Evolutionary conservation across 1,284 basidiomycete genomes (phyloP), one percentile per base, ranked within the genome.

Genomic region (Boletus albobrunnescens): DNA sequence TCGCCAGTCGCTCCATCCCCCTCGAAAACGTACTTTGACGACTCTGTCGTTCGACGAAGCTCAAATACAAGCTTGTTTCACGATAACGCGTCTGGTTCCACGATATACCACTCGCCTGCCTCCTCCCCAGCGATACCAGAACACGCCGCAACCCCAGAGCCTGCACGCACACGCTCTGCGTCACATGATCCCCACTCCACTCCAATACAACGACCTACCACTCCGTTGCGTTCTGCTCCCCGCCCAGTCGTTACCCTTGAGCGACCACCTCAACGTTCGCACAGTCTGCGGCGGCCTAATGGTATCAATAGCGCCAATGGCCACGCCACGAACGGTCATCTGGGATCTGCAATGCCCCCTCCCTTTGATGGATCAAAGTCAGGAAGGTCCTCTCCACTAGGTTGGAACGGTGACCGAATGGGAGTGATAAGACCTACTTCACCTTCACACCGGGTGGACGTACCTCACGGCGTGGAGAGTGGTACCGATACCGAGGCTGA

Each of bases 401-500:
- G 49, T 27, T 52, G 51, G 48, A 53, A 45, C 28, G 51, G 47
- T 31, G 62, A 67, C 36, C 49, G 56, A 16, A 47, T 49, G 2
- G 67, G 52, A 68, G 69, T n/a, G 61, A 71, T 42, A 14, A 58
- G 61, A n/a, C 76, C 83, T 9, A 70, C 71, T 10, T 85, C 84
- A 3, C 81, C 81, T 23, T 71, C 76, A 2, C 76, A 80, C 58
- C 72, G 67, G 27, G 78, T 75, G 1, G 84, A 88, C 59, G 84
- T 88, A 9, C 85, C 85, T 46, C 79, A 76, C 46, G 71, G 78
- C 11, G 71, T 87, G 16, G 85, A 87, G 65, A 86, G 83, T 57
- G 83, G 80, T n/a, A 84, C 81, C 4, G 84, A 87, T 52, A 82
- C 78, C 0, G 82, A 84, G 39, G 67, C 70, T 0, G 83, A 85